phyloP scores from a whole-genome alignment of 2,329 filamentous ascomycete species.

The Metarhizium humberi region DNA sequence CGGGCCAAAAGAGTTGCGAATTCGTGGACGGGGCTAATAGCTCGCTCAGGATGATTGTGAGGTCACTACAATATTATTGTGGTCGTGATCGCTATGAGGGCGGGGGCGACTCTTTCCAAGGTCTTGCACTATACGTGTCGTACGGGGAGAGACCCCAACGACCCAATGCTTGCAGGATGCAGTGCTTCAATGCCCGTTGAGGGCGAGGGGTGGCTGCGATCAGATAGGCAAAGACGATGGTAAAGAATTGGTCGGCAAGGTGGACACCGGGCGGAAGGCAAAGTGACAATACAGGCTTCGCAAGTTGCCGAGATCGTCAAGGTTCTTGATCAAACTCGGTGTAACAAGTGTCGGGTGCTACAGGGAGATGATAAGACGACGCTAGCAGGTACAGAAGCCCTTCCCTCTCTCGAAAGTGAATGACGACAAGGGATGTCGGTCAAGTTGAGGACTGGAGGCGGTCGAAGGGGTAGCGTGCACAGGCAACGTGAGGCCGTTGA shows the following conservation, averaged over 20 bases:
- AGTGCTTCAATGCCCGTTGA: slow-evolving; percentile 5
- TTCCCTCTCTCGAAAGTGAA: slow-evolving; percentile 24
- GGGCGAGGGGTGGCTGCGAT: not conserved
- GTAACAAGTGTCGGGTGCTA: not conserved
- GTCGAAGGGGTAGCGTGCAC: slow-evolving; percentile 6
- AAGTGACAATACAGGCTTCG: not conserved
- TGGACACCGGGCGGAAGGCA: not conserved
- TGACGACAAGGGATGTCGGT: slow-evolving; percentile 9
- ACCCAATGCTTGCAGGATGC: slow-evolving; percentile 11
- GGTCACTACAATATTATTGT: not conserved
- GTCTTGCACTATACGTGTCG: slow-evolving; percentile 8
- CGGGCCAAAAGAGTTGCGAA: slow-evolving; percentile 8
- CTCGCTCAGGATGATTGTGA: slow-evolving; percentile 15
- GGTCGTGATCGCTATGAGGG: not conserved
- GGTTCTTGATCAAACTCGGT: not conserved
- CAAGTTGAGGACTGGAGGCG: slow-evolving; percentile 10
- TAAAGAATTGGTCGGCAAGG: not conserved
- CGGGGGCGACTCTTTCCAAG: not conserved
- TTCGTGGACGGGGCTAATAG: slow-evolving; percentile 18
- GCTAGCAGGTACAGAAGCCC: slow-evolving; percentile 8
- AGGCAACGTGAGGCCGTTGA: slow-evolving; percentile 10
- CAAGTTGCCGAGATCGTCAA: not conserved
- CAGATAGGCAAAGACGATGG: not conserved
- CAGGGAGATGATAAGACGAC: not conserved
- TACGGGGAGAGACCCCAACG: slow-evolving; percentile 14